Evolutionary conservation across 495 filamentous ascomycete species (phyloP).

Genomic region (Trypethelium eluteriae): DNA sequence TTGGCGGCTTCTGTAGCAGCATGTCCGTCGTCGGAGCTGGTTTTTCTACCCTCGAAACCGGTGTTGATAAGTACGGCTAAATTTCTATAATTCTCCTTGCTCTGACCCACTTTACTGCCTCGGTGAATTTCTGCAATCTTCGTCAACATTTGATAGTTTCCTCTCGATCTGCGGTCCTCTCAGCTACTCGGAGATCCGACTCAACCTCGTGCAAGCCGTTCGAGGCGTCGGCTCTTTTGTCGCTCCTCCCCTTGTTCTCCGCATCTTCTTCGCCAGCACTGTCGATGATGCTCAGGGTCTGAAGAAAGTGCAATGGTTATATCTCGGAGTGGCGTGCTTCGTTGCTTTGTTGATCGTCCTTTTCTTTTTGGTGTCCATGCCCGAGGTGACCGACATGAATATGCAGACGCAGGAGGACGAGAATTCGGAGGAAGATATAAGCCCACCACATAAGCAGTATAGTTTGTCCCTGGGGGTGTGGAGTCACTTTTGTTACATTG

Average conservation of each 20-base stretch:
- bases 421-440: slow-evolving; percentile 39
- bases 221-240: slow-evolving; percentile 62
- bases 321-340: slow-evolving; percentile 55
- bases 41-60: slow-evolving; percentile 48
- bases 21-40: slow-evolving; percentile 54
- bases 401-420: slow-evolving; percentile 47
- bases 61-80: slow-evolving; percentile 50
- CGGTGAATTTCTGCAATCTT: too few species aligned
- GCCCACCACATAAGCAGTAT: slow-evolving; percentile 21
- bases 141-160: slow-evolving; percentile 9
- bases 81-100: not conserved
- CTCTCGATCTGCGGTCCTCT: slow-evolving; percentile 45
- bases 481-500: slow-evolving; percentile 17
- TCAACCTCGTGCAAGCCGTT: slow-evolving; percentile 61
- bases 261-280: slow-evolving; percentile 44
- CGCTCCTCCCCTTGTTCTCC: slow-evolving; percentile 57
- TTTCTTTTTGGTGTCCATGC: slow-evolving; percentile 35
- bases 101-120: slow-evolving; percentile 25
- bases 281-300: slow-evolving; percentile 43
- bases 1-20: slow-evolving; percentile 53
- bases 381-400: slow-evolving; percentile 51
- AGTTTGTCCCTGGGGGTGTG: slow-evolving; percentile 15
- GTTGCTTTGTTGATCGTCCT: slow-evolving; percentile 24
- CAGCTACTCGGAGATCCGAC: slow-evolving; percentile 48
- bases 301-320: slow-evolving; percentile 65